Evolutionary conservation across 2,329 filamentous ascomycete genomes (phyloP), one percentile per base, ranked within the genome.

Genomic region (Fusarium sterilihyphosum): DNA sequence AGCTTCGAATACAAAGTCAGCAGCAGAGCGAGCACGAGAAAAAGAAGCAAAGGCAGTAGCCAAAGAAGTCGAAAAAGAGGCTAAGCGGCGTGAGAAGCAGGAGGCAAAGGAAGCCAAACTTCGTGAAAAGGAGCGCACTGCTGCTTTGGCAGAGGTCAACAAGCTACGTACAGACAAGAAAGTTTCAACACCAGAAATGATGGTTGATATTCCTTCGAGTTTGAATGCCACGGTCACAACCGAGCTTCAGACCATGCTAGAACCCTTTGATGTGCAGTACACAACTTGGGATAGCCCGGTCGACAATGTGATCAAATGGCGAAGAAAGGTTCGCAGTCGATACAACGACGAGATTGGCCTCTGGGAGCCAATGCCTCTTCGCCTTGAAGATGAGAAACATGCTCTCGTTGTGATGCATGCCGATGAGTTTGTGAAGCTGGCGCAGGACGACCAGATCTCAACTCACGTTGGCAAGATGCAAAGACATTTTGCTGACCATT

Each of bases 131-230:
- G 88, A 91, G 72, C 85, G 86, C 7, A 90, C 89, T 17, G 88
- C 89, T 12, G 92, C 93, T 13, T 83, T 95, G 29, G 90, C 90
- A 7, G 91, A 93, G 71, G 92, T 91, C 47, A 96, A 96, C 82
- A 94, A 92, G 77, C 83, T 92, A 16, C 90, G 90, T 59, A 90
- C 89, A 0, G 91, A 94, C 82, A 94, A 94, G 83, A 94, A 93
- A 75, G 84, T 91, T 1, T 92, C 93, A 0, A 89, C 91, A 0
- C 88, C 88, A 1, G 93, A 96, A 80, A 96, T 96, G 93, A 91
- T 96, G 58, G 86, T 94, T 4, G 89, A 94, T 75, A 84, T 96
- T 31, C 88, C 93, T 0, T 82, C 83, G 1, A 87, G 86, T 4
- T 82, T 96, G 3, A 82, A 87, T 29, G 80, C 85, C 1, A 84